phyloP scores from a whole-genome alignment of 179 eudicot species.

The Pouteria campechiana region DNA sequence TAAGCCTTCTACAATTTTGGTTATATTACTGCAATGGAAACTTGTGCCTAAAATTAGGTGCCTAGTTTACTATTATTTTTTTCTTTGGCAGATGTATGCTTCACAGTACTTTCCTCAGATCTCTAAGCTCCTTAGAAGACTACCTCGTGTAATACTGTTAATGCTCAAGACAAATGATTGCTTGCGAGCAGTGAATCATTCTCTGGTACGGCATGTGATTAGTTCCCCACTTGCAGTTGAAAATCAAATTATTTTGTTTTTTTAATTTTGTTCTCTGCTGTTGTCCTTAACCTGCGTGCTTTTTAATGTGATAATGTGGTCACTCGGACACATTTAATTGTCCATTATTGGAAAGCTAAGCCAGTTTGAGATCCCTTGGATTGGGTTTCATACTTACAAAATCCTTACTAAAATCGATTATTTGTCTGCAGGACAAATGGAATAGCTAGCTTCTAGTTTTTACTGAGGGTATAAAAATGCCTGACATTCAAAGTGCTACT shows the following conservation, averaged over 20 bases:
- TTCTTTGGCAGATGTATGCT: slow-evolving; percentile 80
- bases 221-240: neutral
- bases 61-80: neutral
- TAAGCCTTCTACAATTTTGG: too few species aligned
- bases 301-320: too few species aligned
- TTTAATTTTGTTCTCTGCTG: neutral
- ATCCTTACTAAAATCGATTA: too few species aligned
- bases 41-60: neutral
- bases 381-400: too few species aligned
- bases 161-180: slow-evolving; percentile 98
- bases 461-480: too few species aligned
- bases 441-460: too few species aligned
- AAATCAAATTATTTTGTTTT: neutral
- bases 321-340: too few species aligned
- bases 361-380: too few species aligned
- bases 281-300: too few species aligned
- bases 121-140: slow-evolving; percentile 76
- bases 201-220: slow-evolving; percentile 49
- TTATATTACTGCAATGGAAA: neutral
- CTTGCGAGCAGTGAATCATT: slow-evolving; percentile 72
- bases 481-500: too few species aligned
- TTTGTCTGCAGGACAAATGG: too few species aligned
- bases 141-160: slow-evolving; percentile 87
- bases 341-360: too few species aligned
- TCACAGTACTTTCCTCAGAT: slow-evolving; percentile 86